These are phyloP conservation scores for Wickerhamiella nectarea DNA, from an alignment of 805 yeast species.

Conservation along the genomic window DNA sequence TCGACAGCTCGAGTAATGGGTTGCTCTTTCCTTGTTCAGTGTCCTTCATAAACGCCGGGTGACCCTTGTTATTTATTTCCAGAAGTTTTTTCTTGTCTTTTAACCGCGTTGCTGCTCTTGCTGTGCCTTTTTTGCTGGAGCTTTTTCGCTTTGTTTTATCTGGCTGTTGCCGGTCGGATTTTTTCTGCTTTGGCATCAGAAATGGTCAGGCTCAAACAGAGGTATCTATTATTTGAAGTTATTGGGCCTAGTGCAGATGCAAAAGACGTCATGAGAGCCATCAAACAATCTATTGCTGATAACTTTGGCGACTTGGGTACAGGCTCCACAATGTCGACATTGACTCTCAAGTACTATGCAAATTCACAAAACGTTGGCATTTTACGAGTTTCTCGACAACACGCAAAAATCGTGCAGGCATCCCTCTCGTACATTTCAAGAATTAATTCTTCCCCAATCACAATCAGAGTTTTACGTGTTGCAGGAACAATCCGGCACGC, in stretches of 20 bases:
- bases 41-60: conserved; percentile 3
- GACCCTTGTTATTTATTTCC: not conserved
- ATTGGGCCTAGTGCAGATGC: conserved; percentile 38
- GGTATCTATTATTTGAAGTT: conserved; percentile 73
- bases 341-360: conserved; percentile 66
- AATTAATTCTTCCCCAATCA: conserved; percentile 36
- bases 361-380: conserved; percentile 75
- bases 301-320: conserved; percentile 71
- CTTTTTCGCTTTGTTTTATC: not conserved
- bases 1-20: not conserved
- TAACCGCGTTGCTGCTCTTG: not conserved
- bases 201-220: conserved; percentile 81
- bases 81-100: not conserved
- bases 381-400: conserved; percentile 57
- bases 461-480: conserved; percentile 50
- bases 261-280: conserved; percentile 19
- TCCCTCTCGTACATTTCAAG: conserved; percentile 38
- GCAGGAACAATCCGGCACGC: conserved; percentile 84
- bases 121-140: not conserved
- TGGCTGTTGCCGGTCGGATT: not conserved
- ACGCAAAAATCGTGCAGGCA: conserved; percentile 46
- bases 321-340: conserved; percentile 46
- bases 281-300: conserved; percentile 43
- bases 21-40: not conserved
- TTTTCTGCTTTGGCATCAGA: conserved; percentile 3